These are phyloP conservation scores for Rhynchospora tenuis DNA, from an alignment of 176 grass and related monocot genomes.

Conservation along the genomic window DNA sequence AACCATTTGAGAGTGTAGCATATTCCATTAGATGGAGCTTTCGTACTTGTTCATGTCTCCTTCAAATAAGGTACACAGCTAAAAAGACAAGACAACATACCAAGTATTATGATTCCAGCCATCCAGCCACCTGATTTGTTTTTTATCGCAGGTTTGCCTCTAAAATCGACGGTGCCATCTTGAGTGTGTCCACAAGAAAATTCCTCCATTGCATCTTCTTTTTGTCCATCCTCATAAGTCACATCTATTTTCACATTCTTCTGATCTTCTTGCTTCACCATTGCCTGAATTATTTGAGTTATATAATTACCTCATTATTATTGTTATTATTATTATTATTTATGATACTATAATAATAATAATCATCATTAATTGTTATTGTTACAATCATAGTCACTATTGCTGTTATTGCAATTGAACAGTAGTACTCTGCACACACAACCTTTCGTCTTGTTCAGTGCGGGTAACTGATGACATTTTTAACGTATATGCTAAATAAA, in stretches of 20 bases:
- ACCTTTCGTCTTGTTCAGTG: neutral
- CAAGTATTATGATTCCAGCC: constrained; percentile 60
- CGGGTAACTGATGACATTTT: neutral
- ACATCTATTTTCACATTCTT: constrained; percentile 36
- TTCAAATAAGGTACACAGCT: neutral
- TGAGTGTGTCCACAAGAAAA: constrained; percentile 46
- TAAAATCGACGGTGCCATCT: constrained; percentile 67
- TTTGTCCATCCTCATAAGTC: constrained; percentile 24
- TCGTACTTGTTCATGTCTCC: neutral
- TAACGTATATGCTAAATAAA: neutral
- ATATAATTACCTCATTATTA: neutral
- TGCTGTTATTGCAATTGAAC: no score
- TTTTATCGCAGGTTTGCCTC: constrained; percentile 57
- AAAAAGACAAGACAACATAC: constrained; percentile 30
- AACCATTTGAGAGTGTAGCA: neutral
- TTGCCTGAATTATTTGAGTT: neutral
- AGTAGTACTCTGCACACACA: no score
- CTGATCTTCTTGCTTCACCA: constrained; percentile 19
- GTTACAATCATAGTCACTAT: no score
- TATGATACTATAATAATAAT: neutral
- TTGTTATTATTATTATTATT: neutral
- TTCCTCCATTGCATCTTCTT: constrained; percentile 22
- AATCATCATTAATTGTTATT: no score
- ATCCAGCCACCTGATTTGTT: constrained; percentile 65
- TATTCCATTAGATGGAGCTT: neutral